Conservation (phyloP, 1,284 basidiomycete genomes). For the Pisolithus thermaeus region DNA sequence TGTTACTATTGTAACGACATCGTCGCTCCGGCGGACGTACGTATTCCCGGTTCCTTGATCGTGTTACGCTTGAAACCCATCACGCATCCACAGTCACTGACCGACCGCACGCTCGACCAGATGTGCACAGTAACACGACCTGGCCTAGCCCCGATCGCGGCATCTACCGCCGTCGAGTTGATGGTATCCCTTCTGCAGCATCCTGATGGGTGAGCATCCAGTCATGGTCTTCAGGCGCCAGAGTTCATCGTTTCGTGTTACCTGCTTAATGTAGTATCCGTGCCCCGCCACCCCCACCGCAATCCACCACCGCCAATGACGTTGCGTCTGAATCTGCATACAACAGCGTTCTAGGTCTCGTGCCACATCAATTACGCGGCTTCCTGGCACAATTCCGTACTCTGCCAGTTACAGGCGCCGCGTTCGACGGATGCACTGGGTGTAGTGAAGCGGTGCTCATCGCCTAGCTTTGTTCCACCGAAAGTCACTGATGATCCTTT, state of each 20-base stretch:
- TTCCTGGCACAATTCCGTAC: slow-evolving; percentile 84
- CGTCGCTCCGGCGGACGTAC: slow-evolving; percentile 90
- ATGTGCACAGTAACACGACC: slow-evolving; percentile 99
- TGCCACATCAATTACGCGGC: slow-evolving; percentile 93
- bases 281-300: slow-evolving; percentile 59
- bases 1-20: slow-evolving; percentile 99
- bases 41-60: slow-evolving; percentile 21
- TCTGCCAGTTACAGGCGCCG: slow-evolving; percentile 78
- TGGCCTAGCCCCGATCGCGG: slow-evolving; percentile 89
- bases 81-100: slow-evolving; percentile 61
- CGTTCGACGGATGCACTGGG: slow-evolving; percentile 87
- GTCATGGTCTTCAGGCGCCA: slow-evolving; percentile 1
- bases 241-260: not conserved
- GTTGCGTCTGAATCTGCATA: slow-evolving; percentile 28
- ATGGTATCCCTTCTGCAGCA: slow-evolving; percentile 89
- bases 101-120: slow-evolving; percentile 93
- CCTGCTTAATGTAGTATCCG: slow-evolving; percentile 40
- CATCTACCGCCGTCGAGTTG: slow-evolving; percentile 88
- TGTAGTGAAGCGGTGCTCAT: slow-evolving; percentile 71
- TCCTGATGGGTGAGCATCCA: slow-evolving; percentile 63
- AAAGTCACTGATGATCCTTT: not conserved
- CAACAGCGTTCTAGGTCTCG: slow-evolving; percentile 68
- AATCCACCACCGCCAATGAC: slow-evolving; percentile 15
- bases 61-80: not conserved
- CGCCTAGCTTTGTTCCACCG: not conserved